phyloP scores from a whole-genome alignment of 495 filamentous ascomycete species.

The Aspergillus ostianus region DNA sequence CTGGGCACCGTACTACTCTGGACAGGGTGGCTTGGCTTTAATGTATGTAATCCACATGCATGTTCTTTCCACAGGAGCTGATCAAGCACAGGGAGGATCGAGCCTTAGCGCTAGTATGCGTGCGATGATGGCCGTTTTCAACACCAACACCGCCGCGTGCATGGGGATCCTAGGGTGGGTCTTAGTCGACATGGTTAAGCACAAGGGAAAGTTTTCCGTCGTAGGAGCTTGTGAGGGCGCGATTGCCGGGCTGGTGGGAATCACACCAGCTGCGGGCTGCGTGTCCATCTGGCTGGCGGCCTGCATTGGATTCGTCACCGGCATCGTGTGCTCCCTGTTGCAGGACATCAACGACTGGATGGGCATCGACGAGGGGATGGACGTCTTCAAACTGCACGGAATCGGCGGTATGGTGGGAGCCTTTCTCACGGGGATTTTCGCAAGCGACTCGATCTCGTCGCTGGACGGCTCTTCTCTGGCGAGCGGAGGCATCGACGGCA shows the following conservation, averaged over 20 bases:
- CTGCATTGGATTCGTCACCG: conserved; percentile 58
- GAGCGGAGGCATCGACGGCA: conserved; percentile 55
- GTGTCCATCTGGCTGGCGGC: conserved; percentile 56
- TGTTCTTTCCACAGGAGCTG: conserved; percentile 1
- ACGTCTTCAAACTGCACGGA: conserved; percentile 64
- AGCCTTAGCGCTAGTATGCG: conserved; percentile 57
- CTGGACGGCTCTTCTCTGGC: conserved; percentile 50
- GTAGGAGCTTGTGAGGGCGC: conserved; percentile 61
- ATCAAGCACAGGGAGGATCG: conserved; percentile 46
- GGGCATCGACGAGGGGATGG: conserved; percentile 59
- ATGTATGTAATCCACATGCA: conserved; percentile 29
- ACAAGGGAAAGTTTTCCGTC: conserved; percentile 54
- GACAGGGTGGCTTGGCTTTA: conserved; percentile 64
- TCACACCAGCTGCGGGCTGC: conserved; percentile 63
- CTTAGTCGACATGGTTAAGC: conserved; percentile 54
- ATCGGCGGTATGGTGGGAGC: conserved; percentile 60
- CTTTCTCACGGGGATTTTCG: conserved; percentile 64
- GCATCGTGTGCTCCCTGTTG: conserved; percentile 46
- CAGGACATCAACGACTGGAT: conserved; percentile 58
- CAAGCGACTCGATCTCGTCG: conserved; percentile 40
- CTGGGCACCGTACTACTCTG: conserved; percentile 58
- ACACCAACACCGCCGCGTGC: conserved; percentile 60
- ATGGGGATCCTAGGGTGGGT: conserved; percentile 60
- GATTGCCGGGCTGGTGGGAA: conserved; percentile 63
- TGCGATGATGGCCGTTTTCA: conserved; percentile 57